These are phyloP conservation scores for Papiliotrema nemorosa DNA, from an alignment of 1,284 basidiomycete species.

Conservation along the genomic window DNA sequence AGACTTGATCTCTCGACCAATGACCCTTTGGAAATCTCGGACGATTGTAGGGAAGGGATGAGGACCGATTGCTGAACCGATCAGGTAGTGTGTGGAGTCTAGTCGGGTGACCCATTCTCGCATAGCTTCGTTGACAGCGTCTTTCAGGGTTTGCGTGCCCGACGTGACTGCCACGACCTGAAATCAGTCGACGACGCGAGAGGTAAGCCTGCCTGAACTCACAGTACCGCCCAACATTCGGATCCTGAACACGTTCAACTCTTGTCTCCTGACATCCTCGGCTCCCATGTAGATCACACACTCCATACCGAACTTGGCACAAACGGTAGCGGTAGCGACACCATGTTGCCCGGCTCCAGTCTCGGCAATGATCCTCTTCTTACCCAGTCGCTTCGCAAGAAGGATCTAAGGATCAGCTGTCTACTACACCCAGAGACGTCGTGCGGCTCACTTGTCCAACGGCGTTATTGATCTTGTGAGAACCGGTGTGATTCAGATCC, in stretches of 20 bases:
- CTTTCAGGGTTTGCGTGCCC: conserved; percentile 92
- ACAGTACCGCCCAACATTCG: conserved; percentile 94
- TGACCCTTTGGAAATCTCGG: conserved; percentile 94
- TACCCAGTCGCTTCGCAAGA: conserved; percentile 85
- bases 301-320: conserved; percentile 92
- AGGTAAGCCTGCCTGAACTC: conserved; percentile 4
- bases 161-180: conserved; percentile 91
- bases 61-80: conserved; percentile 95
- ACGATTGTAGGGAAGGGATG: conserved; percentile 99
- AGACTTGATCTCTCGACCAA: conserved; percentile 89
- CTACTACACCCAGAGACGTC: no score
- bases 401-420: conserved; percentile 61
- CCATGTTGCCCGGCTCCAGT: conserved; percentile 99
- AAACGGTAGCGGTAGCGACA: conserved; percentile 96
- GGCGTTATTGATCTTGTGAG: conserved; percentile 96
- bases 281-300: conserved; percentile 98
- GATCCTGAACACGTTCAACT: conserved; percentile 96
- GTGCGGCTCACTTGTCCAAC: conserved; percentile 71
- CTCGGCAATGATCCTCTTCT: conserved; percentile 96
- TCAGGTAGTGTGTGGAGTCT: conserved; percentile 88
- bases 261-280: conserved; percentile 95
- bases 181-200: background rate
- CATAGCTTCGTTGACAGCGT: conserved; percentile 95
- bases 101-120: conserved; percentile 98
- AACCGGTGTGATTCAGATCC: conserved; percentile 82